Evolutionary conservation across 768 basidiomycete genomes (phyloP).

Genomic region (Phaffia australis): DNA sequence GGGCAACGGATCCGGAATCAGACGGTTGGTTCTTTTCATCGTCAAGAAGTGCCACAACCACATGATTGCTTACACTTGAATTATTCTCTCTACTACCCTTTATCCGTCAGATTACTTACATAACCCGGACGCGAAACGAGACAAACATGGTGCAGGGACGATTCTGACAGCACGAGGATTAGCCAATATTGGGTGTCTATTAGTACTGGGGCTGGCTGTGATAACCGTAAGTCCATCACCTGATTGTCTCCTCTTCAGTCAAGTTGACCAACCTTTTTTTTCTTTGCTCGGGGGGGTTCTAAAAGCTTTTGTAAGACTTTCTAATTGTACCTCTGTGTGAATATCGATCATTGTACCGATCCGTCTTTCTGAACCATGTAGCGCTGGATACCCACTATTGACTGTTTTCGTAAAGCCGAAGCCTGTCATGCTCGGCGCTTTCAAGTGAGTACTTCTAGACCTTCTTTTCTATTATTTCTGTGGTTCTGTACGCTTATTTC

Average conservation of each 20-base stretch:
- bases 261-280: background rate
- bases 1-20: conserved; percentile 11
- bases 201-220: conserved; percentile 6
- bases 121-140: conserved; percentile 25
- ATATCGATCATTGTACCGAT: background rate
- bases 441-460: conserved; percentile 8
- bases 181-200: conserved; percentile 17
- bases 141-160: background rate
- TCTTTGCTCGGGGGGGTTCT: too few relatives aligned
- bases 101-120: conserved; percentile 19
- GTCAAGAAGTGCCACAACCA: background rate
- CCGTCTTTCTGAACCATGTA: background rate
- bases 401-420: background rate
- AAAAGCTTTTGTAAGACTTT: background rate
- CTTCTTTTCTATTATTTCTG: background rate
- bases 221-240: background rate
- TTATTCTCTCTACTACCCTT: background rate
- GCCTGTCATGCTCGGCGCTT: conserved; percentile 8
- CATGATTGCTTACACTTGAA: background rate
- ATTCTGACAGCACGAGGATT: conserved; percentile 19
- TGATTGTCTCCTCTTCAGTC: too few relatives aligned
- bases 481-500: background rate
- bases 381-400: conserved; percentile 24
- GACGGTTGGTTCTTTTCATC: conserved; percentile 8
- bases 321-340: background rate